Conservation (phyloP, 2,329 filamentous ascomycete genomes). For the Blastomyces gilchristii region DNA sequence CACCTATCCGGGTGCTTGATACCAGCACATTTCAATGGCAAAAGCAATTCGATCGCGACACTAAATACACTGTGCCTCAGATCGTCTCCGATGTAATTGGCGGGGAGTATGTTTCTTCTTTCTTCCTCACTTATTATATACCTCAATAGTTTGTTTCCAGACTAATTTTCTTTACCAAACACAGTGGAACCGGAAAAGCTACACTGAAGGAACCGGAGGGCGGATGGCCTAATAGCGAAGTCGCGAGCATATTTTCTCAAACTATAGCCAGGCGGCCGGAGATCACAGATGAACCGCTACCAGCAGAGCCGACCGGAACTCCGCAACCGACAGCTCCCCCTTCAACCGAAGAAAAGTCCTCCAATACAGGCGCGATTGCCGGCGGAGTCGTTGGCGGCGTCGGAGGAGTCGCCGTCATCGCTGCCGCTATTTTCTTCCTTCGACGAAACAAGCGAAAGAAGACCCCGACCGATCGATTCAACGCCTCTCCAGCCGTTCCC, state of each 20-base stretch:
- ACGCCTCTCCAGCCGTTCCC: not conserved
- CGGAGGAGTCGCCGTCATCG: slow-evolving; percentile 8
- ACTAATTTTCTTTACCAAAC: not conserved
- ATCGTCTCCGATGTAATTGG: slow-evolving; percentile 6
- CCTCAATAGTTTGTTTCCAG: not conserved
- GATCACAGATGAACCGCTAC: not conserved
- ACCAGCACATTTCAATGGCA: slow-evolving; percentile 5
- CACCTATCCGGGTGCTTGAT: slow-evolving; percentile 6
- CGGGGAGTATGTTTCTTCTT: slow-evolving; percentile 5
- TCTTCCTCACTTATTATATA: not conserved
- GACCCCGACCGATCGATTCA: not conserved
- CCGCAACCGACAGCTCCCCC: not conserved
- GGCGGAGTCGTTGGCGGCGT: slow-evolving; percentile 19
- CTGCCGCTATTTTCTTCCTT: slow-evolving; percentile 7
- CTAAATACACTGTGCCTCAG: slow-evolving; percentile 1
- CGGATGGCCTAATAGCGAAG: slow-evolving; percentile 2
- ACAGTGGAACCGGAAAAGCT: slow-evolving; percentile 8
- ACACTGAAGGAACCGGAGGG: slow-evolving; percentile 6
- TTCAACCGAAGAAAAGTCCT: not conserved
- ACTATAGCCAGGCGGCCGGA: not conserved
- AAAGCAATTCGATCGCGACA: slow-evolving; percentile 4
- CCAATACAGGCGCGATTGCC: slow-evolving; percentile 17
- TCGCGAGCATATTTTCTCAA: slow-evolving; percentile 5
- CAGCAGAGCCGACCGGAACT: not conserved
- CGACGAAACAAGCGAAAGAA: not conserved